phyloP scores from a whole-genome alignment of 2,329 filamentous ascomycete species.

The Pezicula radicicola region DNA sequence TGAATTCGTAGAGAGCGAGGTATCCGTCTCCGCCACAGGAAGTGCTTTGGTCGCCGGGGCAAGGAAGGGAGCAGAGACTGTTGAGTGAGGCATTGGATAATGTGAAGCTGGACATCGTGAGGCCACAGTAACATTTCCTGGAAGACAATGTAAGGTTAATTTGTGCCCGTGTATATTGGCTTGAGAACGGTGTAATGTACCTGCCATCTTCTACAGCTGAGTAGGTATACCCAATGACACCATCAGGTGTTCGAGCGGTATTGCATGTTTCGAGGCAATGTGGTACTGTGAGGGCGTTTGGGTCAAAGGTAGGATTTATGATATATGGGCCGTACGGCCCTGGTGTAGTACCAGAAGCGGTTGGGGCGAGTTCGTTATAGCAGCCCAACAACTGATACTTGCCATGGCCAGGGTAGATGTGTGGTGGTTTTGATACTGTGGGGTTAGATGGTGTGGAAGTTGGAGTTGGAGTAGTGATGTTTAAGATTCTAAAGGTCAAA shows the following conservation, averaged over 20 bases:
- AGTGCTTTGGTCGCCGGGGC: slow-evolving; percentile 3
- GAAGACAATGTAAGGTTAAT: background rate
- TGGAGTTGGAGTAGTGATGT: background rate
- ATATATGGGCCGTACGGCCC: slow-evolving; percentile 9
- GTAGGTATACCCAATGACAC: slow-evolving; percentile 9
- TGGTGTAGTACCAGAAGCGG: slow-evolving; percentile 1
- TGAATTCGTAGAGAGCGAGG: slow-evolving; percentile 7
- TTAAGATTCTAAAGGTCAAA: background rate
- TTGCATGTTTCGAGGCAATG: slow-evolving; percentile 12
- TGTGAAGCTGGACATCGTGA: slow-evolving; percentile 9
- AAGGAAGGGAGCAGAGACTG: slow-evolving; percentile 7
- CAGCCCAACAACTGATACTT: slow-evolving; percentile 11
- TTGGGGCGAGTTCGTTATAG: slow-evolving; percentile 11
- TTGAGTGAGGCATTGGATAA: background rate
- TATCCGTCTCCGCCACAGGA: slow-evolving; percentile 7
- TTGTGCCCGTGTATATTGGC: background rate
- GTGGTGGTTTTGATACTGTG: background rate
- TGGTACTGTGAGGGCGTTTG: slow-evolving; percentile 11
- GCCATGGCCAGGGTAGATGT: background rate
- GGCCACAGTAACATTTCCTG: slow-evolving; percentile 14
- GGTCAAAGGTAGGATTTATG: slow-evolving; percentile 3
- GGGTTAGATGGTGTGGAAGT: background rate
- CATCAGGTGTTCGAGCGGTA: slow-evolving; percentile 1
- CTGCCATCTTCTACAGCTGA: slow-evolving; percentile 11
- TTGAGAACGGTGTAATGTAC: slow-evolving; percentile 2